These are phyloP conservation scores for Bassia scoparia DNA, from an alignment of 148 eudicot genomes.

Conservation along the genomic window DNA sequence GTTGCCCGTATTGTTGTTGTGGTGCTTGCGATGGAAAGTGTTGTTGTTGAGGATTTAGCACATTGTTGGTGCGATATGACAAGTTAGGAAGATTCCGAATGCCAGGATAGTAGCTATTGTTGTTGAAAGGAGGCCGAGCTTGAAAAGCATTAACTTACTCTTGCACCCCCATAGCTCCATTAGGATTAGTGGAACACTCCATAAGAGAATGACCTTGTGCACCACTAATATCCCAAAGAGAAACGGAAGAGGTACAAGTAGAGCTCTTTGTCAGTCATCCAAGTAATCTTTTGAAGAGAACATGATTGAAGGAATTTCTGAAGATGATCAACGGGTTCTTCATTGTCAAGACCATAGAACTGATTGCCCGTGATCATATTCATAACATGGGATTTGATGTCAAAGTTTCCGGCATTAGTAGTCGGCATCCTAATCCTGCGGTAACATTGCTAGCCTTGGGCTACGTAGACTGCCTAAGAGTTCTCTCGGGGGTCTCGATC, in stretches of 20 bases:
- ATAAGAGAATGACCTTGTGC: background rate
- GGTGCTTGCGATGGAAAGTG: background rate
- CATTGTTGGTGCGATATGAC: background rate
- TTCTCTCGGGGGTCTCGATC: too few species aligned
- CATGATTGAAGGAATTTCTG: background rate
- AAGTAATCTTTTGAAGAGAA: background rate
- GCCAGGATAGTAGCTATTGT: background rate
- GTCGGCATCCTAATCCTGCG: background rate
- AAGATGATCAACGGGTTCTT: background rate
- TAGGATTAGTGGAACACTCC: background rate
- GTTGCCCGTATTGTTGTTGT: background rate
- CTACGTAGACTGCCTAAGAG: background rate
- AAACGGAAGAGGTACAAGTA: background rate
- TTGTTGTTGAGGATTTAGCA: background rate
- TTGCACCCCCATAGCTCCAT: background rate
- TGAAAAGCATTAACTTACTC: background rate
- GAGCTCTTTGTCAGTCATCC: background rate
- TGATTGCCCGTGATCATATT: background rate
- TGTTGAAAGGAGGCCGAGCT: background rate
- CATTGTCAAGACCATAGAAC: background rate
- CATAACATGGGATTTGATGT: background rate
- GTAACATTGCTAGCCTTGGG: background rate
- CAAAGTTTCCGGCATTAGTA: background rate
- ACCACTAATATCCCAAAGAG: background rate
- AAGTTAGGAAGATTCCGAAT: background rate